phyloP scores from a whole-genome alignment of 345 rosid species.

The Eucalyptus sideroxylon region DNA sequence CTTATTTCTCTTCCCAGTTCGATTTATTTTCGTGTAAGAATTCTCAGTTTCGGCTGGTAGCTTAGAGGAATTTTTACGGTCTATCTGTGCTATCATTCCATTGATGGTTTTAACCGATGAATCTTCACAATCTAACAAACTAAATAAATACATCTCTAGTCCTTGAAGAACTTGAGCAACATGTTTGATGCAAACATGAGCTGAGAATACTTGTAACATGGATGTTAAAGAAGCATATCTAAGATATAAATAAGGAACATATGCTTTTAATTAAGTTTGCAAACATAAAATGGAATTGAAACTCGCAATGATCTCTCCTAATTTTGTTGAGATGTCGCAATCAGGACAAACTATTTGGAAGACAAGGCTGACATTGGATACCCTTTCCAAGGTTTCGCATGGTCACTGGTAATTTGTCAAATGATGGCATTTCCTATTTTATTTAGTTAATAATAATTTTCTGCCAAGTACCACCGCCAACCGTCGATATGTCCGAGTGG shows the following conservation, averaged over 20 bases:
- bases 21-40: background rate
- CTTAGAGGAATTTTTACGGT: background rate
- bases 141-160: background rate
- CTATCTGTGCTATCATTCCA: background rate
- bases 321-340: background rate
- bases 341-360: background rate
- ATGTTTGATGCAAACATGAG: background rate
- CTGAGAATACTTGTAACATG: background rate
- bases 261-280: background rate
- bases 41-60: background rate
- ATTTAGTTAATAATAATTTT: accelerated
- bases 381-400: background rate
- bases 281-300: background rate
- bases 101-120: background rate
- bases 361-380: background rate
- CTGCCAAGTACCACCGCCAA: accelerated
- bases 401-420: background rate
- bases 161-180: background rate
- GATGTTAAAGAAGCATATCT: background rate
- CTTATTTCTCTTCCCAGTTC: background rate
- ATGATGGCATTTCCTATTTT: accelerated
- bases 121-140: background rate
- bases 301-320: background rate
- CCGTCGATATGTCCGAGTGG: constrained; percentile 88
- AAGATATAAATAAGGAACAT: background rate